Conservation (phyloP, 139 green algal species). For the Coelastrella sp. region DNA sequence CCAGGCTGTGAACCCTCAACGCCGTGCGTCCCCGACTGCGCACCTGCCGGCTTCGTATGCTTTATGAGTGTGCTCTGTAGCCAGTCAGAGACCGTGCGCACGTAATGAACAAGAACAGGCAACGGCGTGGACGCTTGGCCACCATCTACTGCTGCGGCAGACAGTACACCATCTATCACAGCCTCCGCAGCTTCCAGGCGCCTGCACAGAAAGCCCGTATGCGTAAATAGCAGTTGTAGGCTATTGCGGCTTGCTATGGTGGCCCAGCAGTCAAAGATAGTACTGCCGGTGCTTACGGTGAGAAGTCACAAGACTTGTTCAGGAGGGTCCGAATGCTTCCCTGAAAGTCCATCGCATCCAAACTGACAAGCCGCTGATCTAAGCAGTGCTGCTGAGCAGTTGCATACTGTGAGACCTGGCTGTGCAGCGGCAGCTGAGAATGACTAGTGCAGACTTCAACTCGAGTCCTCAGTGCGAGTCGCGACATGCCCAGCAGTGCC, state of each 20-base stretch:
- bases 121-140: neutral
- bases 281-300: neutral
- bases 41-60: neutral
- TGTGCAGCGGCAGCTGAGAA: no score
- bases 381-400: no score
- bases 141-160: neutral
- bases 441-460: no score
- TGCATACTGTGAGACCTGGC: no score
- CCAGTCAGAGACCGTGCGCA: neutral
- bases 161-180: neutral
- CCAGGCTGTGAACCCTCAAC: neutral
- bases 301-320: neutral
- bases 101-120: constrained; percentile 19
- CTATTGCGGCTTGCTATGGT: neutral
- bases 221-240: neutral
- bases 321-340: neutral
- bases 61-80: constrained; percentile 5
- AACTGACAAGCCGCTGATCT: no score
- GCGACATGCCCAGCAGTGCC: no score
- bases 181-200: neutral
- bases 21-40: neutral
- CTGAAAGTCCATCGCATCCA: neutral
- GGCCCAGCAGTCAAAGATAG: neutral
- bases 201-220: neutral
- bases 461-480: no score